phyloP scores from a whole-genome alignment of 2,329 filamentous ascomycete species.

The Calonectria hongkongensis region DNA sequence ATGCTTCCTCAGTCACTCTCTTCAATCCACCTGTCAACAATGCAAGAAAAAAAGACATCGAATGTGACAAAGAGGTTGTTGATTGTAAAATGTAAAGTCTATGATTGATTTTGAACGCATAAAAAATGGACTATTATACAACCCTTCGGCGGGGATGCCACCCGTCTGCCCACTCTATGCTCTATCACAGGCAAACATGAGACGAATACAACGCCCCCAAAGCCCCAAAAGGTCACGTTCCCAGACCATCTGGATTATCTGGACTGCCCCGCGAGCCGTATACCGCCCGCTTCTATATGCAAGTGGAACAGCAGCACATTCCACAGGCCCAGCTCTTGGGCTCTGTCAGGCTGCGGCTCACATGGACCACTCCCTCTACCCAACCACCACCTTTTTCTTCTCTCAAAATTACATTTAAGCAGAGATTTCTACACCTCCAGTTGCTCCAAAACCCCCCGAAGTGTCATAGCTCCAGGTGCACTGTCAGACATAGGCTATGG shows the following conservation, averaged over 20 bases:
- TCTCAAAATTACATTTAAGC: slow-evolving; percentile 43
- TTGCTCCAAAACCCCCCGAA: too few species aligned
- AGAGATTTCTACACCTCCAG: slow-evolving; percentile 75
- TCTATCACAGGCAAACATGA: slow-evolving; percentile 53
- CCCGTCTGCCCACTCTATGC: slow-evolving; percentile 53
- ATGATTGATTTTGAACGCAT: slow-evolving; percentile 49
- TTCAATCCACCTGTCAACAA: not conserved
- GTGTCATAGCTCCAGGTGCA: too few species aligned
- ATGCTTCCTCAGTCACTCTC: not conserved
- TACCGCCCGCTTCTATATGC: slow-evolving; percentile 46
- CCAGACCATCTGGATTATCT: slow-evolving; percentile 46
- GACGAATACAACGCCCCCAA: slow-evolving; percentile 48
- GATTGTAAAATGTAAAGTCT: slow-evolving; percentile 47
- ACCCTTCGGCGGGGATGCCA: slow-evolving; percentile 50
- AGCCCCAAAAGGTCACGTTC: slow-evolving; percentile 49
- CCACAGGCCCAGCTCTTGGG: slow-evolving; percentile 53
- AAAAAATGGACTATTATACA: slow-evolving; percentile 54
- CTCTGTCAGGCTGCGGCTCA: slow-evolving; percentile 41
- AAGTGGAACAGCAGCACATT: slow-evolving; percentile 40
- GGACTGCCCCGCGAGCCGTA: slow-evolving; percentile 45
- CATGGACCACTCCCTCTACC: slow-evolving; percentile 42
- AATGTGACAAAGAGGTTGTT: not conserved
- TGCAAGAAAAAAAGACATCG: not conserved
- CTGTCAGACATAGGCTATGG: too few species aligned
- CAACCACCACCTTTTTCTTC: slow-evolving; percentile 34